Base-by-base conservation (phyloP, 2,329 filamentous ascomycete species). In the Cryphonectria radicalis region DNA sequence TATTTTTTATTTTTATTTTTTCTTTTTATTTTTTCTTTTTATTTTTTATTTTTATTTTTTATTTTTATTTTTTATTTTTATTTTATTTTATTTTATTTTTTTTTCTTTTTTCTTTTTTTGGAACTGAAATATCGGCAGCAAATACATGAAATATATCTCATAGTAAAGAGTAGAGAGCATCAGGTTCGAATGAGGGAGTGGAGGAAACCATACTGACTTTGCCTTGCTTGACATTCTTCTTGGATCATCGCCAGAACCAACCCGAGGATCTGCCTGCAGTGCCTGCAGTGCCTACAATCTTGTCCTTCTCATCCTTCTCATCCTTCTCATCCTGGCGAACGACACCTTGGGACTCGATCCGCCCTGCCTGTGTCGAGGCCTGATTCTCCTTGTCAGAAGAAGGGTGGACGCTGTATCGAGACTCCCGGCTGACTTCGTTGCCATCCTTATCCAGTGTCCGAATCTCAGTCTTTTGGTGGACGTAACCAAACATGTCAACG, bases 401-500 rank as follows among this genome's bases (percentile, higher is more conserved):
- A 37, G 74, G 73, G 59, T 60, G 69, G 4, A 75, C 69, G n/a
- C 77, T 78, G 63, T 81, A 79, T 70, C 78, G 77, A 0, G 81
- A 83, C 73, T 81, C 77, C 8, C 77, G 79, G 46, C 81, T 78
- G 22, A 85, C 77, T 70, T 84, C 80, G 17, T 80, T 79, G 62
- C 84, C 85, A 10, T 84, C 75, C 28, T 78, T 77, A 55, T 86
- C 82, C 11, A 83, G 75, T 10, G 77, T 82, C 72, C 79, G 82
- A 37, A 81, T 79, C 8, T 81, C 82, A 11, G 80, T 79, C 74
- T 81, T 84, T 67, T 79, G 80, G 70, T 85, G 83, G 17, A 80
- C 74, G 73, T 84, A 82, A 43, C 84, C 85, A 66, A 80, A 80
- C 10, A 76, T 74, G 74, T 86, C 84, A 5, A 83, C 79, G 66